Evolutionary conservation across 2,329 filamentous ascomycete genomes (phyloP).

Genomic region (Aureobasidium musti): DNA sequence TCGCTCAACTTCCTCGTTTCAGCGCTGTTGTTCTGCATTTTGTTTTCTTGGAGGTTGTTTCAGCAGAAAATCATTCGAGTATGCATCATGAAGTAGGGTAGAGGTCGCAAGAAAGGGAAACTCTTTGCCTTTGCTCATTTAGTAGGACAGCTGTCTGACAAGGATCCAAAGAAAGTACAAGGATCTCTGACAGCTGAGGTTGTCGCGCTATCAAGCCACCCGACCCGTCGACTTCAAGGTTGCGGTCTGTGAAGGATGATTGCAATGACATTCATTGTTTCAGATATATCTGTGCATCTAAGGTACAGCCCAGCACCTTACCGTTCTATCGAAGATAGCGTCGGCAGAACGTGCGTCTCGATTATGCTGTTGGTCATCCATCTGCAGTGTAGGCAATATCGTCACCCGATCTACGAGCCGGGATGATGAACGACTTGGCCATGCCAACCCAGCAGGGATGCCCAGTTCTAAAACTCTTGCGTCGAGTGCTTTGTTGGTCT

Average conservation of each 20-base stretch:
- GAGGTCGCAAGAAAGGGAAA: background rate
- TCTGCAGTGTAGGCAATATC: too few species aligned
- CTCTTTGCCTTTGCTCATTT: background rate
- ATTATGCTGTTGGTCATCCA: too few species aligned
- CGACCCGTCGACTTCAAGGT: background rate
- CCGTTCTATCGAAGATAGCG: too few species aligned
- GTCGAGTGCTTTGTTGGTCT: too few species aligned
- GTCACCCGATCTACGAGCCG: too few species aligned
- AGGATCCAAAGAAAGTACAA: background rate
- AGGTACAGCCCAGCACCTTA: too few species aligned
- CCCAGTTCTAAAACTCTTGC: too few species aligned
- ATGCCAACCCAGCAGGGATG: too few species aligned
- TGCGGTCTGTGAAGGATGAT: background rate
- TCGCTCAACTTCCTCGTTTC: background rate
- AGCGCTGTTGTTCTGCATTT: background rate
- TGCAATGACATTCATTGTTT: background rate
- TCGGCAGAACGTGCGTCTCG: too few species aligned
- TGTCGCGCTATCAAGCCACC: conserved; percentile 7
- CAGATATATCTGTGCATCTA: too few species aligned
- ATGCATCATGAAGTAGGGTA: background rate
- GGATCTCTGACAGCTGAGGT: background rate
- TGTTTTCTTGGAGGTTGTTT: background rate
- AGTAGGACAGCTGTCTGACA: background rate
- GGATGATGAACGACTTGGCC: too few species aligned
- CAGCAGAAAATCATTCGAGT: too few species aligned